Base-by-base conservation (phyloP, 352 stramenopile genomes). In the Ophiocytium majus region DNA sequence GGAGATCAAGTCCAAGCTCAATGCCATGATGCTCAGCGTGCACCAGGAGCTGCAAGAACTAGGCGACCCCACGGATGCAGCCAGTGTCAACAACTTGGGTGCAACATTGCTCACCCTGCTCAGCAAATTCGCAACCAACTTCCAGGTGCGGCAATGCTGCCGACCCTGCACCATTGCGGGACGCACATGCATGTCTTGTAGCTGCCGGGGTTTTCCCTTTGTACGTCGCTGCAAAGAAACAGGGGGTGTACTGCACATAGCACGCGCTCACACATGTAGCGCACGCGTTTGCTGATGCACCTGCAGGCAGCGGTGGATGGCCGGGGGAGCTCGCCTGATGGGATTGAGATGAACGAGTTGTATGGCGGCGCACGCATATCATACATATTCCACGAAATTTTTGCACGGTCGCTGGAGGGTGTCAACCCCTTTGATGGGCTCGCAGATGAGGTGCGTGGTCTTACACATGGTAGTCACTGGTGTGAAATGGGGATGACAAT, bases 341-440 rank as follows among this genome's bases (percentile, higher is more conserved):
- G 83, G 10, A 90, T 90, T 34, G 93, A 97, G 89, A 97, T 97
- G 80, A 97, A 82, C 78, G 94, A 98, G 80, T 91, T 98, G 0
- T 97, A 98, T 90, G 97, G 97, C 64, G 97, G 97, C 50, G 97
- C 97, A 33, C 93, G 97, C 35, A 99, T 99, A 84, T 97, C 50
- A 34, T 98, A 97, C 90, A 99, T 99, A 83, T 99, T 99, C 87
- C 98, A 97, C 89, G 95, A 99, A 78, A 97, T 99, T n/a, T 96
- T 95, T 90, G 90, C 88, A 0, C 76, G 89, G n/a, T 91, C 89
- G 23, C 88, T 97, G 36, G 92, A 91, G 85, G 88, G 84, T 66
- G 95, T 99, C 57, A 96, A 98, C 84, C 94, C 96, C 0, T 98
- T 99, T 84, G 96, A 99, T 85, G 95, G 95, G 23, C 90, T 99